Base-by-base conservation (phyloP, 306 rosid genomes). In the Prosopis cineraria region DNA sequence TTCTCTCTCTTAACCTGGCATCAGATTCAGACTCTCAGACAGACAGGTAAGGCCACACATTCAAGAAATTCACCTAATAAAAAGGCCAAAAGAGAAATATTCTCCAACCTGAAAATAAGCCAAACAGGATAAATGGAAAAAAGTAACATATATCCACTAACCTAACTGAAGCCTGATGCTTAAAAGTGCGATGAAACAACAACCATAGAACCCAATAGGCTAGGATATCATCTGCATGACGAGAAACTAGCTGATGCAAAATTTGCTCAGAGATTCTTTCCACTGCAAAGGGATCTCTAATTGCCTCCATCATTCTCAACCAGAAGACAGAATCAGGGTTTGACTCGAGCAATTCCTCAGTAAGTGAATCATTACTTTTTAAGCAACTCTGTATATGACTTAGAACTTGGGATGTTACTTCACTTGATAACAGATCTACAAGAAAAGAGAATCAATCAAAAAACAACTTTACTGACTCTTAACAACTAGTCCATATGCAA, bases 131-230 rank as follows among this genome's bases (percentile, higher is more conserved):
- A 31, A 47, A 5, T 22, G 22, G 20, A 62, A 68, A n/a, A 73
- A 75, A 76, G 59, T 55, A 70, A 74, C 20, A 50, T 44, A 62
- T 33, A 80, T 76, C 72, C 76, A 84, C 94, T 70, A 34, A 92
- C 98, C 98, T 91, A 44, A 86, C 83, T 37, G 97, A 92, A 79
- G 83, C 76, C 62, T 80, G 98, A 68, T 59, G 74, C 70, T 66
- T 84, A 68, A 83, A 71, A 71, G 8, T 78, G 60, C 79, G 89
- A 84, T 87, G 82, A 81, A 92, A 95, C 72, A 91, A 81, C 68
- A 92, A 76, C 98, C 98, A 95, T 48, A 95, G 83, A 78, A 88
- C 84, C 98, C 98, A 92, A 79, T 91, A 92, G 29, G 93, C 97
- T 84, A 91, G 89, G 73, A 91, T 78, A 86, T 92, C 98, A 88